Base-by-base conservation (phyloP, 192 early-diverging fungal genomes). In the Entophlyctis luteolus region DNA sequence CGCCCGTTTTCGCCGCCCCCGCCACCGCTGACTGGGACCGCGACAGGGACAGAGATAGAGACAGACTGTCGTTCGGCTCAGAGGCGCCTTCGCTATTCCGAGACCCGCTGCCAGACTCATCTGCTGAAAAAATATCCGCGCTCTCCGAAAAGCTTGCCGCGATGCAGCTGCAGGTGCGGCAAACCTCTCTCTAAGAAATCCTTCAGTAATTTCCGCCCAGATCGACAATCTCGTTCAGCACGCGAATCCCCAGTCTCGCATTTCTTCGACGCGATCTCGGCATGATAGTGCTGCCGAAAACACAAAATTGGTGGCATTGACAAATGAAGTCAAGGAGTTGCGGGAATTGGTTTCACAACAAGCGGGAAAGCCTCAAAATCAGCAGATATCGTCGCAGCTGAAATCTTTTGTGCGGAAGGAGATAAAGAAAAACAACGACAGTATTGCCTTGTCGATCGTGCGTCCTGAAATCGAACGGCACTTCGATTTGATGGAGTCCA, bases 341-440 rank as follows among this genome's bases (percentile, higher is more conserved):
- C 36, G 60, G n/a, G 6, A 23, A 20, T 10, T 37, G 23, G 14
- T 63, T 0, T 12, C 25, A 14, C 20, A 18, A 12, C 10, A 1
- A 27, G 37, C 1, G 14, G 8, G 31, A 35, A 20, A 16, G 23
- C 25, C 8, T 28, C 55, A 35, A 18, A 10, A 57, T n/a, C 35
- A 18, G 25, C 48, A 6, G 2, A 6, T 0, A 16, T 49, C 60
- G 4, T 22, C 47, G 1, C 4, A 25, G 6, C 6, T 63, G 25
- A 63, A 63, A 32, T 47, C 60, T 5, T 63, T 50, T 48, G 36
- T 63, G 3, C 48, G 50, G 31, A n/a, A 25, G 22, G 60, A 63
- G 35, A 37, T 63, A 28, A 63, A 49, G n/a, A 63, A 63, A 49
- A 25, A 49, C 10, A 48, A 49, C 42, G n/a, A n/a, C 4, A 34